These are phyloP conservation scores for Phytophthora pseudosyringae DNA, from an alignment of 352 stramenopile genomes.

Conservation along the genomic window DNA sequence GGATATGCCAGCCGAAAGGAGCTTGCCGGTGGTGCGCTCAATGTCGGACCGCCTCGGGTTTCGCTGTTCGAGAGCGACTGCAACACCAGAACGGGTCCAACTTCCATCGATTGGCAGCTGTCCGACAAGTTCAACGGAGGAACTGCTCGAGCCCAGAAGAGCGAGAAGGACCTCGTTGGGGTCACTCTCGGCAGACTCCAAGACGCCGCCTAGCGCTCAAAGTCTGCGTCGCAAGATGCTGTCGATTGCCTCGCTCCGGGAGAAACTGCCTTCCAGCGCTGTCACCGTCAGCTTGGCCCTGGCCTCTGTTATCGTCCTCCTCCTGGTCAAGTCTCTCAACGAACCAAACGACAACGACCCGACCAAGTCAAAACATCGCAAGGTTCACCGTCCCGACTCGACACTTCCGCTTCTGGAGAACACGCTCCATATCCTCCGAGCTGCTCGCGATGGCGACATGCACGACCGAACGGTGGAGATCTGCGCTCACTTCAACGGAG, in stretches of 20 bases:
- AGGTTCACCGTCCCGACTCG: constrained; percentile 17
- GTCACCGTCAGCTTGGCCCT: neutral
- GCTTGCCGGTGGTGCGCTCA: too few relatives aligned
- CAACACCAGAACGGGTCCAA: too few relatives aligned
- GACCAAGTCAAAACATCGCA: neutral
- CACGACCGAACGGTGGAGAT: constrained; percentile 36
- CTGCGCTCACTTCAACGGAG: constrained; percentile 24
- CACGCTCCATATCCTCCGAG: constrained; percentile 34
- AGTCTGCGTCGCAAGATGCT: neutral
- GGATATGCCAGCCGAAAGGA: too few relatives aligned
- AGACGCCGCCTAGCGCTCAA: neutral
- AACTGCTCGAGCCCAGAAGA: too few relatives aligned
- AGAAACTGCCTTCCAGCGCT: constrained; percentile 1
- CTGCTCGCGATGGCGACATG: constrained; percentile 26
- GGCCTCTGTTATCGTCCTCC: neutral
- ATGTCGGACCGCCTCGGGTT: too few relatives aligned
- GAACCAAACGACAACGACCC: constrained; percentile 8
- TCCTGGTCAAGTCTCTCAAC: neutral
- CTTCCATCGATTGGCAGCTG: too few relatives aligned
- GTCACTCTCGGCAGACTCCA: constrained; percentile 1
- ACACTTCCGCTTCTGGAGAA: constrained; percentile 49
- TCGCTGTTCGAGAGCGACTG: too few relatives aligned
- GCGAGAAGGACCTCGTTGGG: too few relatives aligned
- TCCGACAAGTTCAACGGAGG: too few relatives aligned
- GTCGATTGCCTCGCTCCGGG: constrained; percentile 1